Base-by-base conservation (phyloP, 2,329 filamentous ascomycete species). In the Lasiodiplodia theobromae region DNA sequence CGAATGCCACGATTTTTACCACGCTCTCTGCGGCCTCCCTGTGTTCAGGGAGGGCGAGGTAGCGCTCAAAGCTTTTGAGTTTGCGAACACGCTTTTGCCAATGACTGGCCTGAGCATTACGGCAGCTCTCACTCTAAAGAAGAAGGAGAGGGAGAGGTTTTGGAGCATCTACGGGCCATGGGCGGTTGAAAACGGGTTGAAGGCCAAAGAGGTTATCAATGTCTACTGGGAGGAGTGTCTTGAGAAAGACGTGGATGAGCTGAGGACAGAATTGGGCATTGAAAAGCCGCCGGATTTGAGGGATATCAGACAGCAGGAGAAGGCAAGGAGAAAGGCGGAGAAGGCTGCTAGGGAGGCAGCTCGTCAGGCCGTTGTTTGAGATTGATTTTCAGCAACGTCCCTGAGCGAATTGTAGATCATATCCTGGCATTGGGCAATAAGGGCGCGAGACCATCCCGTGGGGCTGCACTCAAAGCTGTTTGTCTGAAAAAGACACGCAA, bases 181-280 rank as follows among this genome's bases (percentile, higher is more conserved):
- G 96, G 96, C 96, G 44, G 80, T 97, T 54, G 84, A 88, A 66
- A 98, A 97, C 78, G 96, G 96, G 16, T 79, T 93, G 71, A 82
- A 87, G 67, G 87, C 89, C 58, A 88, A 91, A 74, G 92, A 97
- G 76, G 84, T 98, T 40, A 94, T 99, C 72, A 97, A 97, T 79
- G 90, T 99, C 1, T 99, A 97, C 77, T 99, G 96, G 96, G 96
- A 99, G 81, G 93, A 98, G 83, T 88, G 95, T 82, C 81, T 99
- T 72, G 91, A 94, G 82, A 92, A 89, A 68, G 91, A 97, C 79
- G 92, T 97, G 31, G 86, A 88, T 64, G 92, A 90, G 72, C 77
- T 99, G 77, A 87, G 96, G 72, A 79, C 76, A 4, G 86, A 94
- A 77, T 78, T 99, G 74, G 90, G 92, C 2, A 94, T 99, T 67